These are phyloP conservation scores for Angomonas deanei DNA, from an alignment of 208 protist genomes.

Conservation along the genomic window DNA sequence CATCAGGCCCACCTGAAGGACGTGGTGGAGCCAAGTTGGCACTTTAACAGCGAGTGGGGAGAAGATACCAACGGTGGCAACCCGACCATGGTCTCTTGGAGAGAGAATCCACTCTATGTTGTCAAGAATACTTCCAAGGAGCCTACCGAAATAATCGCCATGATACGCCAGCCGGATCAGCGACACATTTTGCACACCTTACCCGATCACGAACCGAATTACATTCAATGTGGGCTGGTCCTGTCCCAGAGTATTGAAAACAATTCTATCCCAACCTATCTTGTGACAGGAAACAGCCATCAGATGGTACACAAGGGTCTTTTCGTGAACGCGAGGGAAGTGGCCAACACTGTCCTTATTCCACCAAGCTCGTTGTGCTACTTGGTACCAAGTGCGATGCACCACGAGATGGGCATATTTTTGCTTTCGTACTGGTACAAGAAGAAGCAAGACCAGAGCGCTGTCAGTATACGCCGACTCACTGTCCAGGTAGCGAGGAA, in stretches of 20 bases:
- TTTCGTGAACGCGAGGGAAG: constrained; percentile 63
- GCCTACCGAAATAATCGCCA: constrained; percentile 43
- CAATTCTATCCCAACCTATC: constrained; percentile 47
- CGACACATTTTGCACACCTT: constrained; percentile 59
- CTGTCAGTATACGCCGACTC: constrained; percentile 32
- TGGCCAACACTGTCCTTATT: constrained; percentile 42
- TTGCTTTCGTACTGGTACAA: constrained; percentile 70
- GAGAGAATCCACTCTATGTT: constrained; percentile 51
- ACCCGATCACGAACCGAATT: constrained; percentile 38
- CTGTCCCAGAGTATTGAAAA: constrained; percentile 39
- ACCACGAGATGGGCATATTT: constrained; percentile 64
- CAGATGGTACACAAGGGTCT: constrained; percentile 50
- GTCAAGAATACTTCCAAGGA: constrained; percentile 24
- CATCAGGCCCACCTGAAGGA: constrained; percentile 33
- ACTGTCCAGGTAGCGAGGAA: constrained; percentile 38
- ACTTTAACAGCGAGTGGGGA: constrained; percentile 44
- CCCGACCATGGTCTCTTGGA: constrained; percentile 44
- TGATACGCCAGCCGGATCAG: constrained; percentile 71
- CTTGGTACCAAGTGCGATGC: constrained; percentile 65
- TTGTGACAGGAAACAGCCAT: constrained; percentile 78
- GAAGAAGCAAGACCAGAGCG: constrained; percentile 21
- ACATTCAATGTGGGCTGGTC: constrained; percentile 57
- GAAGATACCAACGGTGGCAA: constrained; percentile 50
- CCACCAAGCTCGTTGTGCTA: constrained; percentile 60
- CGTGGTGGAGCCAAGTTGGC: constrained; percentile 18